A percentile compares a stretch with the other conserved stretches of the same genome.
These are phyloP conservation scores for Ustulina deusta DNA, from an alignment of 2,329 filamentous ascomycete species.

Conservation along the genomic window DNA sequence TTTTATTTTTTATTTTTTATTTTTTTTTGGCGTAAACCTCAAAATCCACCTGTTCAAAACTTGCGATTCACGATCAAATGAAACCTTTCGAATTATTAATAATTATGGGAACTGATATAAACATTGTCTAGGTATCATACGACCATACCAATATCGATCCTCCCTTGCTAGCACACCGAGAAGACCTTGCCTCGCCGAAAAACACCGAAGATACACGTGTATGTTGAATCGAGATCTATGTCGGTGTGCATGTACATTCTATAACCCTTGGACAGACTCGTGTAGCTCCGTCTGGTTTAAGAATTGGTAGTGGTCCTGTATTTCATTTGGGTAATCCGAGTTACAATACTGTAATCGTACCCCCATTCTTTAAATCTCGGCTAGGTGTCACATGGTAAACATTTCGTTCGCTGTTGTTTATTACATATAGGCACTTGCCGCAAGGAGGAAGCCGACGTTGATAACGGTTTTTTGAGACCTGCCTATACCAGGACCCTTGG, in stretches of 20 bases:
- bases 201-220: constrained; percentile 16
- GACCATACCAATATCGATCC: background rate
- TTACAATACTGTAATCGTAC: background rate
- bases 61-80: background rate
- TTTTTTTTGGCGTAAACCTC: too few species aligned
- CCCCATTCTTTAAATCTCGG: background rate
- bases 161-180: background rate
- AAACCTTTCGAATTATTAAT: background rate
- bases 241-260: too few species aligned
- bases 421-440: constrained; percentile 4
- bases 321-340: too few species aligned
- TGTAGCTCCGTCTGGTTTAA: background rate
- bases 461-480: constrained; percentile 12
- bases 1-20: too few species aligned
- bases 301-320: too few species aligned
- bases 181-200: background rate
- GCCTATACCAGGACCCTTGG: constrained; percentile 4
- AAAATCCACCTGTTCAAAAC: background rate
- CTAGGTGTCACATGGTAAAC: constrained; percentile 5
- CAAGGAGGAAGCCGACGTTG: constrained; percentile 20
- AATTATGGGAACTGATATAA: background rate
- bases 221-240: background rate
- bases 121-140: background rate
- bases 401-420: background rate
- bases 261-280: background rate